phyloP scores from a whole-genome alignment of 1,284 basidiomycete genomes.

The Pterulicium gracile region DNA sequence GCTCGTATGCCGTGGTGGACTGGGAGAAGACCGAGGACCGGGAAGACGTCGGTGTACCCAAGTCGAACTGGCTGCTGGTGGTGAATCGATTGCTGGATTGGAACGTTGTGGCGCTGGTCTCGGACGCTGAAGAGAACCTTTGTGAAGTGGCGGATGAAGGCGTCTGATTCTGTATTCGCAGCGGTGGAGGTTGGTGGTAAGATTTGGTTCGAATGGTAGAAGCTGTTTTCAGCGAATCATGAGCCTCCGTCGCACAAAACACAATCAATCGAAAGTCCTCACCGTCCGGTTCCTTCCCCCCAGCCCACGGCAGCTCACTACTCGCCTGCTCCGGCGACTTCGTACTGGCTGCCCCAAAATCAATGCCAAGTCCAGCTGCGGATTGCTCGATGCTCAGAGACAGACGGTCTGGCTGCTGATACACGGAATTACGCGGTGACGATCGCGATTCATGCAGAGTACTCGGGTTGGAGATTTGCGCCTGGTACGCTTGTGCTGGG shows the following conservation, averaged over 20 bases:
- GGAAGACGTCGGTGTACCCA: slow-evolving; percentile 18
- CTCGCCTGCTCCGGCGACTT: slow-evolving; percentile 34
- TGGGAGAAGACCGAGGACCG: slow-evolving; percentile 30
- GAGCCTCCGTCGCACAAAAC: slow-evolving; percentile 15
- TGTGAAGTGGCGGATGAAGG: slow-evolving; percentile 11
- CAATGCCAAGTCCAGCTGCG: slow-evolving; percentile 47
- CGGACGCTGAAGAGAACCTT: slow-evolving; percentile 1
- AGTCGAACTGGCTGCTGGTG: slow-evolving; percentile 21
- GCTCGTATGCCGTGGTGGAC: slow-evolving; percentile 22
- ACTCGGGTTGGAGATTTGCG: slow-evolving; percentile 41
- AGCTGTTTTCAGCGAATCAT: too few species aligned
- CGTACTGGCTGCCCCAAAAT: slow-evolving; percentile 37
- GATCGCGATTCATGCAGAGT: slow-evolving; percentile 5
- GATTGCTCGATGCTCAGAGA: slow-evolving; percentile 27
- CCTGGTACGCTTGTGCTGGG: slow-evolving; percentile 71
- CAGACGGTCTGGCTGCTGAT: slow-evolving; percentile 16
- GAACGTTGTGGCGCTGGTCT: too few species aligned
- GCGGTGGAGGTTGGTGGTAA: slow-evolving; percentile 3
- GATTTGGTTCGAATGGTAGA: slow-evolving; percentile 4
- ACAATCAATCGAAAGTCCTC: slow-evolving; percentile 7
- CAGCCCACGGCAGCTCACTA: slow-evolving; percentile 57
- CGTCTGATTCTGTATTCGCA: slow-evolving; percentile 15
- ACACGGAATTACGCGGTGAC: slow-evolving; percentile 17
- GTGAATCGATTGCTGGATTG: slow-evolving; percentile 10
- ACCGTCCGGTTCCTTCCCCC: slow-evolving; percentile 26